Conservation (phyloP, 352 stramenopile genomes). For the Globisporangium heterothallicum region DNA sequence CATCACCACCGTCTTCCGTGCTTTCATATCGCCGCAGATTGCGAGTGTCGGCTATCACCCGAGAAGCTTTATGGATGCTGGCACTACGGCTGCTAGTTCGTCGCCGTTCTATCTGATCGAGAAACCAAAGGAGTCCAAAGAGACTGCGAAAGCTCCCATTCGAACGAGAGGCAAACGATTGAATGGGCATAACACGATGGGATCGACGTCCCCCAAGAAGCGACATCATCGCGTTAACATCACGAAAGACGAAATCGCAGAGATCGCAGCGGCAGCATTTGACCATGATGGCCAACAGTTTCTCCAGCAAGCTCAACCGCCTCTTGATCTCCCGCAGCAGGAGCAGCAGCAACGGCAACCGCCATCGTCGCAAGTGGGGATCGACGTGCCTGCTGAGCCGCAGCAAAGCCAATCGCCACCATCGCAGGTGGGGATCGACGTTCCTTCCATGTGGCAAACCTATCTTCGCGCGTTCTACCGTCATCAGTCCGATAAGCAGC, state of each 20-base stretch:
- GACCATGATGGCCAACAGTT: not conserved
- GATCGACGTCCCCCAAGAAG: slow-evolving; percentile 10
- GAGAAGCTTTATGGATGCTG: slow-evolving; percentile 18
- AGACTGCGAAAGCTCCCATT: not conserved
- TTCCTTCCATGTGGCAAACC: slow-evolving; percentile 33
- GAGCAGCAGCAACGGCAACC: not conserved
- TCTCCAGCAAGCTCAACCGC: too few species aligned
- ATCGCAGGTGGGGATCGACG: slow-evolving; percentile 6
- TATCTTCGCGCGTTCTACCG: slow-evolving; percentile 24
- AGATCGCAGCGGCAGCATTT: slow-evolving; percentile 3
- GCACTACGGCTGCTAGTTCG: not conserved
- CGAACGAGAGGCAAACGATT: slow-evolving; percentile 1
- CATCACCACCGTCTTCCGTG: slow-evolving; percentile 34
- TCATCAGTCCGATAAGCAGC: slow-evolving; percentile 6
- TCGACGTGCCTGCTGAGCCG: too few species aligned
- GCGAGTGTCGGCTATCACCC: slow-evolving; percentile 38
- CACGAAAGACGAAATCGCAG: slow-evolving; percentile 17
- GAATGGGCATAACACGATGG: not conserved
- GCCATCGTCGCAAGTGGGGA: too few species aligned
- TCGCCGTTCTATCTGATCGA: slow-evolving; percentile 9
- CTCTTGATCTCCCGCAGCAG: too few species aligned
- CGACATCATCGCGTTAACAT: slow-evolving; percentile 9
- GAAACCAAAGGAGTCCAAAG: slow-evolving; percentile 13
- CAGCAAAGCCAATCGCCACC: not conserved
- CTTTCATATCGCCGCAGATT: slow-evolving; percentile 39